Evolutionary conservation across 257 asterid species (phyloP), one percentile per base, ranked within the genome.

Genomic region (Osmanthus fragrans): DNA sequence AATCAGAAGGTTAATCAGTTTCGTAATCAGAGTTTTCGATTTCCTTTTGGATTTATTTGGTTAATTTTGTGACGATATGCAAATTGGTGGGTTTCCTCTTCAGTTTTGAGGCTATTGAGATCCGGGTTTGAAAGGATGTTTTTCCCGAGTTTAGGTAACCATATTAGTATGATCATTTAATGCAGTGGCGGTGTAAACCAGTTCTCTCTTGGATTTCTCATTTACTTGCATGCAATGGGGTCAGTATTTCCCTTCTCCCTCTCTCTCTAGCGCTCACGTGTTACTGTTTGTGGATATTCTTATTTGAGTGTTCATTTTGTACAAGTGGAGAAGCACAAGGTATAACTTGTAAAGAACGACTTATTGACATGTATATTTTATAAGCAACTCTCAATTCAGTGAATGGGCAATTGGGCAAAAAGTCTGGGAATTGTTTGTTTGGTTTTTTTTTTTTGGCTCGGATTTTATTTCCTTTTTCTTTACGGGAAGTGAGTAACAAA

Each of bases 181-280:
- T 88, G 89, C 83, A 71, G 83, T 83, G 65, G 79, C 74, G 84
- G 84, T 82, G 85, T 81, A 68, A 85, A 87, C 77, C 89, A 73
- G 32, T 84, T 60, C 77, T 85, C 56, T 79, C 89, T 81, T 89
- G 89, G 87, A 85, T 90, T 85, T 88, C 92, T 71, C 84, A 76
- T 75, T 72, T 89, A 82, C 47, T 87, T 84, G 90, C 92, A 82
- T 92, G 93, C 90, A 94, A 34, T 94, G 98, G 96, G 98, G 98
- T 92, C 87, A 90, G 96, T 87, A 76, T 39, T 39, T 39, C 45
- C 45, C 45, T 7, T 39, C 12, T 77, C 23, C 7, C 12, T 75
- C 23, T 54, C 60, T 18, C 39, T 18, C 67, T 39, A 39, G 77
- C 70, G 60, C 47, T 63, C 32, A 5, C 49, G 45, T 23, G 23